phyloP scores from a whole-genome alignment of 2,329 filamentous ascomycete species.

The Alternaria hordeiaustralica region DNA sequence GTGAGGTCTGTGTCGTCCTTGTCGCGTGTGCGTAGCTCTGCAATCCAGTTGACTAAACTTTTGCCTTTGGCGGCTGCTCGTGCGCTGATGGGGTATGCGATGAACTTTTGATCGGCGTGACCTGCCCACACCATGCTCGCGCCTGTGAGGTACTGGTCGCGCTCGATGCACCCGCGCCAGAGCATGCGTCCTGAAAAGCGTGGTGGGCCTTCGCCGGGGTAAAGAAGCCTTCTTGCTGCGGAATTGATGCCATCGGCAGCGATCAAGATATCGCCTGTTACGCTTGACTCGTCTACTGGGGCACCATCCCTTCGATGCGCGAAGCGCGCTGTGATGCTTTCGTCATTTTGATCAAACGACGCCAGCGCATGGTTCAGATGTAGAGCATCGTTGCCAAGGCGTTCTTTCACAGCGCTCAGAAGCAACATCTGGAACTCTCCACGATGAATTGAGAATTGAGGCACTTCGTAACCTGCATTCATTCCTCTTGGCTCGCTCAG shows the following conservation, averaged over 20 bases:
- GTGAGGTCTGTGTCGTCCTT: conserved; percentile 53
- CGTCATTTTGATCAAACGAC: conserved; percentile 46
- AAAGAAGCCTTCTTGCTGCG: conserved; percentile 50
- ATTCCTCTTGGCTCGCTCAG: conserved; percentile 52
- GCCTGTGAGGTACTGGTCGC: conserved; percentile 51
- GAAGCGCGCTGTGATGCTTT: conserved; percentile 50
- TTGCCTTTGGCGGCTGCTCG: conserved; percentile 46
- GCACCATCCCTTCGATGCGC: conserved; percentile 34
- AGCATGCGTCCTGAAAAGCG: conserved; percentile 56
- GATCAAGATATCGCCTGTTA: conserved; percentile 47
- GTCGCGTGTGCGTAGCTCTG: conserved; percentile 52
- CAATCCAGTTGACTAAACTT: conserved; percentile 57
- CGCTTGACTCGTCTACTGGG: conserved; percentile 37
- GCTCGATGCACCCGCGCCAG: conserved; percentile 54
- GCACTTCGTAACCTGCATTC: conserved; percentile 52
- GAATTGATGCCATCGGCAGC: conserved; percentile 57
- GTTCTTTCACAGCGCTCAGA: conserved; percentile 51
- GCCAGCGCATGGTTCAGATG: conserved; percentile 50
- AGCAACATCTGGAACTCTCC: conserved; percentile 56
- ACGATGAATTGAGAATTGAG: conserved; percentile 55
- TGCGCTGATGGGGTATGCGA: conserved; percentile 55
- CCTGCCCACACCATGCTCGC: conserved; percentile 56
- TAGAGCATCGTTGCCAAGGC: conserved; percentile 49
- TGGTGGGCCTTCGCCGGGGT: conserved; percentile 54
- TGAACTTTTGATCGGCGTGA: conserved; percentile 57